Conservation (phyloP, 148 eudicot genomes). For the Silene latifolia region DNA sequence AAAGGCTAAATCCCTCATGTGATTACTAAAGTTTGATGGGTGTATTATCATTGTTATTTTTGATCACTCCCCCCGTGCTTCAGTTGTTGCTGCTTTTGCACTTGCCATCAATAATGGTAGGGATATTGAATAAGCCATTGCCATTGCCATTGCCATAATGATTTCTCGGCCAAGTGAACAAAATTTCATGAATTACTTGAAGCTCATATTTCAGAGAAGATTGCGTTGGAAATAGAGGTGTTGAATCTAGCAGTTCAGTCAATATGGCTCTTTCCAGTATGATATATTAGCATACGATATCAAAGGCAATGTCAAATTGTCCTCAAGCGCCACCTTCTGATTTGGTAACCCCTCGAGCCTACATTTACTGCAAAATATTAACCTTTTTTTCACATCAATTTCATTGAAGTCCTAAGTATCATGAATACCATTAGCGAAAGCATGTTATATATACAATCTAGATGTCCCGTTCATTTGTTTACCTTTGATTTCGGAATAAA, state of each 20-base stretch:
- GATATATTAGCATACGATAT: slow-evolving; percentile 60
- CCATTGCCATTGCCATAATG: slow-evolving; percentile 44
- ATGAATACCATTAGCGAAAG: too few species aligned
- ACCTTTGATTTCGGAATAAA: too few species aligned
- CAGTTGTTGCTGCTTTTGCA: slow-evolving; percentile 70
- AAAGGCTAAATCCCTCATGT: too few species aligned
- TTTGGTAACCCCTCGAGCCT: slow-evolving; percentile 41
- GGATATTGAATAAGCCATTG: slow-evolving; percentile 60
- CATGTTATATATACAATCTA: too few species aligned
- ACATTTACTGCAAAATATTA: background rate
- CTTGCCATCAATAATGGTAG: slow-evolving; percentile 85
- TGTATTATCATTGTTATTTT: too few species aligned
- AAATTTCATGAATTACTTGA: slow-evolving; percentile 55
- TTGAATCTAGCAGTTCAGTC: slow-evolving; percentile 56
- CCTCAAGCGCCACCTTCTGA: slow-evolving; percentile 75
- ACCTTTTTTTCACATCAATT: background rate
- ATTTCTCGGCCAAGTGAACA: slow-evolving; percentile 46
- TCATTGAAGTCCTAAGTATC: background rate
- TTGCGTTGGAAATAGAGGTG: too few species aligned
- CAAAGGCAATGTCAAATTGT: slow-evolving; percentile 63
- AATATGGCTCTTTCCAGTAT: slow-evolving; percentile 40
- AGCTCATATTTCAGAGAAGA: slow-evolving; percentile 24
- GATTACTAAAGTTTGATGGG: too few species aligned
- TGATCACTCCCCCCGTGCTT: too few species aligned
- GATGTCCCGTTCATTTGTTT: too few species aligned